Evolutionary conservation across 2,329 filamentous ascomycete genomes (phyloP).

Genomic region (Hirsutella thompsonii): DNA sequence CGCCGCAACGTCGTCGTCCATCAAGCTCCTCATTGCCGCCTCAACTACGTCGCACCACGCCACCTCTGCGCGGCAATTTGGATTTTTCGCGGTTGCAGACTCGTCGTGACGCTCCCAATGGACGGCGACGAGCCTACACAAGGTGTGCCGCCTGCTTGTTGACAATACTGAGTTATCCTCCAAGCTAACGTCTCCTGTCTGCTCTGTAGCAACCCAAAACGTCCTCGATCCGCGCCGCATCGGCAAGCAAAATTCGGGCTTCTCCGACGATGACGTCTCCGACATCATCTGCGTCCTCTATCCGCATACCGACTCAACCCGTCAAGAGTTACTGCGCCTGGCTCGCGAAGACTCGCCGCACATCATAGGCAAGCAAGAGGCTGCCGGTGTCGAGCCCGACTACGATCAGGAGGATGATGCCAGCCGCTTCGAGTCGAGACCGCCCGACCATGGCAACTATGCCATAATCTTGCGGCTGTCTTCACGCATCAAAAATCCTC

Average conservation of each 20-base stretch:
- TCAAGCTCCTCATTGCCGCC: neutral
- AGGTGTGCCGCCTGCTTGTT: constrained; percentile 13
- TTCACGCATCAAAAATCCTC: constrained; percentile 52
- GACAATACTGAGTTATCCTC: too few relatives aligned
- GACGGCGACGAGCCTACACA: constrained; percentile 31
- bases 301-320: constrained; percentile 61
- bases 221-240: constrained; percentile 68
- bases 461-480: constrained; percentile 77
- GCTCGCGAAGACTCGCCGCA: constrained; percentile 33
- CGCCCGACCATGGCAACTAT: constrained; percentile 37
- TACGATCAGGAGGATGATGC: constrained; percentile 37
- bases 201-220: constrained; percentile 10
- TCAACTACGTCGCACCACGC: neutral
- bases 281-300: constrained; percentile 86
- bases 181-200: neutral
- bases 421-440: constrained; percentile 28
- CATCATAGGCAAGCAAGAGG: constrained; percentile 34
- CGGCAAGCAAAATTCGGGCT: constrained; percentile 69
- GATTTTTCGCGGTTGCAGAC: neutral
- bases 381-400: constrained; percentile 37
- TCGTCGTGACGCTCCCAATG: constrained; percentile 22
- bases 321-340: constrained; percentile 49
- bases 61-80: neutral
- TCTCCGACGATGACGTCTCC: constrained; percentile 69
- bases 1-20: neutral